These are phyloP conservation scores for Datisca glomerata DNA, from an alignment of 306 rosid species.

Conservation along the genomic window DNA sequence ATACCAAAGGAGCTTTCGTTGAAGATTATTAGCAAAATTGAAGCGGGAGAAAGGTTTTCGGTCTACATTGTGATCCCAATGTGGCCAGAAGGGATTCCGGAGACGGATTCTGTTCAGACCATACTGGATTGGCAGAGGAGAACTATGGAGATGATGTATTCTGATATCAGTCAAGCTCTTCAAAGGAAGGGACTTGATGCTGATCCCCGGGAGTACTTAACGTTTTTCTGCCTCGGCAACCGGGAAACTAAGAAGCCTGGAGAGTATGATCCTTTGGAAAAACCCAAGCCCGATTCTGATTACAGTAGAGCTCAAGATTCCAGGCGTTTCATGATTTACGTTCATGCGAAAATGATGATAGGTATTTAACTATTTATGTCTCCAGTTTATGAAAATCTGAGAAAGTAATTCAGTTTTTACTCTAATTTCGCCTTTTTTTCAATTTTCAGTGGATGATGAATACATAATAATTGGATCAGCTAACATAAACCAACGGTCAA, in stretches of 20 bases:
- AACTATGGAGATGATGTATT: slow-evolving; percentile 83
- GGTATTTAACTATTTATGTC: slow-evolving; percentile 26
- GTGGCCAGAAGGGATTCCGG: slow-evolving; percentile 96
- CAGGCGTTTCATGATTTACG: slow-evolving; percentile 84
- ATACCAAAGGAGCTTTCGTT: slow-evolving; percentile 70
- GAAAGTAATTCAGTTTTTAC: neutral
- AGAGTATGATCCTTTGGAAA: slow-evolving; percentile 39
- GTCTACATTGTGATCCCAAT: slow-evolving; percentile 74
- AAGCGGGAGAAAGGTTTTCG: slow-evolving; percentile 54
- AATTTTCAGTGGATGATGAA: slow-evolving; percentile 67
- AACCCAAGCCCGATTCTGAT: slow-evolving; percentile 47
- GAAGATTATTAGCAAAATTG: slow-evolving; percentile 82
- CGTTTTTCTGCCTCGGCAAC: slow-evolving; percentile 83
- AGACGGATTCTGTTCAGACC: slow-evolving; percentile 72
- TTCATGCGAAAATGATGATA: slow-evolving; percentile 98
- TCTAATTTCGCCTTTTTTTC: neutral
- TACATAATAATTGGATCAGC: slow-evolving; percentile 85
- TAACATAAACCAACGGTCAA: slow-evolving; percentile 83
- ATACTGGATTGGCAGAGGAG: slow-evolving; percentile 81
- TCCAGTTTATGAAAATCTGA: neutral
- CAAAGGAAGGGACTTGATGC: slow-evolving; percentile 25
- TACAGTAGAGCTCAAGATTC: slow-evolving; percentile 47
- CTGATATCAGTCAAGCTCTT: slow-evolving; percentile 51
- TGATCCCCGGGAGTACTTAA: slow-evolving; percentile 46
- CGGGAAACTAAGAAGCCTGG: slow-evolving; percentile 17